These are phyloP conservation scores for Flaveria linearis DNA, from an alignment of 129 eudicot genomes.

Conservation along the genomic window DNA sequence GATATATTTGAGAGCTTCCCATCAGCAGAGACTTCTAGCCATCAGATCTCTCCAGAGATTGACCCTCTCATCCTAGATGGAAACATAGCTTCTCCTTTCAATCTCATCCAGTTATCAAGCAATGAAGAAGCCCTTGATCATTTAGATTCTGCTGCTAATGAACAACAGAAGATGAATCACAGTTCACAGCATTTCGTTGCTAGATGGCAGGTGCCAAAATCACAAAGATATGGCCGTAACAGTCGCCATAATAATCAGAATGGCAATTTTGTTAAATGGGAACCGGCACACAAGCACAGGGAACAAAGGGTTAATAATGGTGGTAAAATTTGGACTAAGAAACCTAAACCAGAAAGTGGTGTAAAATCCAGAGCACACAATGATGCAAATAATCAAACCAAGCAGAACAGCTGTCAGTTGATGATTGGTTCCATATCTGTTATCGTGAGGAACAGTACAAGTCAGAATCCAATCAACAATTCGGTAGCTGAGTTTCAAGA, in stretches of 20 bases:
- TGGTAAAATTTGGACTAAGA: conserved; percentile 66
- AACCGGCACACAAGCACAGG: conserved; percentile 44
- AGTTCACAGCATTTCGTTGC: conserved; percentile 35
- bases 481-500: conserved; percentile 35
- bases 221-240: conserved; percentile 44
- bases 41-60: conserved; percentile 36
- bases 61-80: conserved; percentile 29
- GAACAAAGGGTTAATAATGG: conserved; percentile 48
- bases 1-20: conserved; percentile 38
- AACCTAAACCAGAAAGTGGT: conserved; percentile 43
- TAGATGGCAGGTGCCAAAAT: conserved; percentile 62
- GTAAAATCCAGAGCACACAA: conserved; percentile 33
- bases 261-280: conserved; percentile 48
- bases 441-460: conserved; percentile 38
- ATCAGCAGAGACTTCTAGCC: conserved; percentile 43
- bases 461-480: conserved; percentile 33
- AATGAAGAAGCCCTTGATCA: conserved; percentile 41
- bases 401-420: conserved; percentile 48
- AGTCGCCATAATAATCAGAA: conserved; percentile 46
- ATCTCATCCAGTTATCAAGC: conserved; percentile 30
- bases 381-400: conserved; percentile 39
- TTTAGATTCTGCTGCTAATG: conserved; percentile 33
- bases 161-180: conserved; percentile 30
- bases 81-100: conserved; percentile 29
- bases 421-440: conserved; percentile 90